Evolutionary conservation across 2,329 filamentous ascomycete species (phyloP), one percentile per base, ranked within the genome.

Genomic region (Aureobasidium sp.): DNA sequence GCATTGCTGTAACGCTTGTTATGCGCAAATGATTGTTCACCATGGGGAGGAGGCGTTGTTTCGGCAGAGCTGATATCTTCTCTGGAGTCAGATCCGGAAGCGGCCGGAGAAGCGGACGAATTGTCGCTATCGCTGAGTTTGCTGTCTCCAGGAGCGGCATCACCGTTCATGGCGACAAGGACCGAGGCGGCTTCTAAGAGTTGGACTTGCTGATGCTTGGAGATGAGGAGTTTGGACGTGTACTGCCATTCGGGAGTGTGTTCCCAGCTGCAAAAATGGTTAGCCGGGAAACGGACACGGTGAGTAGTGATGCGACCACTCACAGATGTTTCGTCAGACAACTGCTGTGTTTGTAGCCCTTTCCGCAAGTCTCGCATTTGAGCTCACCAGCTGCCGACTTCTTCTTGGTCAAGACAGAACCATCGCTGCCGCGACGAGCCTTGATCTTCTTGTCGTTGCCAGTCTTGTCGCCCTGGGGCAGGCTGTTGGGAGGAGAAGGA

Each of bases 321-420:
- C 84, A 97, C 93, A 96, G 86, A 84, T 98, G 93, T 83, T 97
- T 98, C 71, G 88, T 94, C 79, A 98, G 83, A 83, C 93, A 98
- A 78, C 93, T 97, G 83, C 90, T 95, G 80, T 98, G 93, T 84
- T 98, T 98, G 83, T 98, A 98, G 74, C 90, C 90, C 80, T 98
- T 98, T 72, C 91, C 91, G 78, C 93, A 98, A 74, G 90, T 91
- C 69, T 95, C 89, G 77, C 93, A 98, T 72, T 87, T 89, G 68
- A 98, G 82, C 71, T 97, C 91, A 66, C 84, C 83, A 66, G 84
- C 81, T 74, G 82, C 86, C 71, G 81, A 80, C 74, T 89, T 90
- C 75, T 91, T 87, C 62, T 86, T 84, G 64, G 79, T 75, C 58
- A 91, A 77, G 62, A 86, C 83, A 61, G 91, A 88, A 58, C 90